Evolutionary conservation across 495 filamentous ascomycete species (phyloP).

Genomic region (Penicillium daleae): DNA sequence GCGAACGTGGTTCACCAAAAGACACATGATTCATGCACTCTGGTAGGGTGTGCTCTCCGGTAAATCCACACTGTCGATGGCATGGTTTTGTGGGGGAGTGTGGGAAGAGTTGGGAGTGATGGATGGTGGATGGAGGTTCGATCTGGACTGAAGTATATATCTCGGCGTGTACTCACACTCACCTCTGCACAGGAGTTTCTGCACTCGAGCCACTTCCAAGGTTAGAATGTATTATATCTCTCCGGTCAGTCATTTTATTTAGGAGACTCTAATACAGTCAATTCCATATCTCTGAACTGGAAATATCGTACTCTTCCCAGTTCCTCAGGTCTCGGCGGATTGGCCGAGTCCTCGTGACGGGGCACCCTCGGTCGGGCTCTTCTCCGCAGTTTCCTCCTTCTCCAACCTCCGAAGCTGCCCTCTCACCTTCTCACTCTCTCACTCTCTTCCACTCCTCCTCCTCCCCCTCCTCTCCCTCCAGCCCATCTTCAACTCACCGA

Average conservation of each 20-base stretch:
- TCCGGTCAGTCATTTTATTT: no score
- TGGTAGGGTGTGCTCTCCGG: constrained; percentile 12
- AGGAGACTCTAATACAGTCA: no score
- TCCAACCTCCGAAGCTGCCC: no score
- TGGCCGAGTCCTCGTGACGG: constrained; percentile 8
- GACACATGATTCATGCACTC: not conserved
- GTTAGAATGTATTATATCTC: no score
- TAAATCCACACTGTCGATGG: not conserved
- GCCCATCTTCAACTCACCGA: constrained; percentile 4
- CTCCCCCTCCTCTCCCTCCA: not conserved
- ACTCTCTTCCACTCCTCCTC: not conserved
- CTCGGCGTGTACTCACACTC: no score
- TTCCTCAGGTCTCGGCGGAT: constrained; percentile 8
- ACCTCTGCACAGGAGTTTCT: no score
- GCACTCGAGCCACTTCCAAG: no score
- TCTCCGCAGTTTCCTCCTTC: not conserved
- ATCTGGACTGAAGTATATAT: not conserved
- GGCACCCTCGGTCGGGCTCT: constrained; percentile 6
- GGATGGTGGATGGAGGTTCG: not conserved
- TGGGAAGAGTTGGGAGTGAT: not conserved
- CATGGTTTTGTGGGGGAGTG: not conserved
- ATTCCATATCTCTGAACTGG: no score
- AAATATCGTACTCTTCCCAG: no score
- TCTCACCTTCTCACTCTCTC: no score
- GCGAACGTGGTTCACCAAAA: not conserved